Conservation (phyloP, 768 basidiomycete genomes). For the Mycena venus region DNA sequence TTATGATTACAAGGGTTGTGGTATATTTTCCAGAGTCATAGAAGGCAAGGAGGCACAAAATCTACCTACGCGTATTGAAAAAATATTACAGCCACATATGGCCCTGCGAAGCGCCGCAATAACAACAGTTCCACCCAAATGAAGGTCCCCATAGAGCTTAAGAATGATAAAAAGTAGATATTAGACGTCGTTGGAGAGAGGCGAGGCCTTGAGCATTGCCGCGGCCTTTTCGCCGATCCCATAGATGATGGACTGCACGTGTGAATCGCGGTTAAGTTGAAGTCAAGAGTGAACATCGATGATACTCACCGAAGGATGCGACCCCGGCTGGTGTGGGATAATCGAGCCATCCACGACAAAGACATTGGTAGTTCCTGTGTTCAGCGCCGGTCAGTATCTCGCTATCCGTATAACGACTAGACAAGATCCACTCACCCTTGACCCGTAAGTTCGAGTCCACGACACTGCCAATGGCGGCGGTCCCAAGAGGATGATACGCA, state of each 20-base stretch:
- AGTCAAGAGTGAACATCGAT: not conserved
- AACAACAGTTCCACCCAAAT: too few species aligned
- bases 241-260: not conserved
- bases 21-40: too few species aligned
- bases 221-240: slow-evolving; percentile 8
- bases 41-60: too few species aligned
- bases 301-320: not conserved
- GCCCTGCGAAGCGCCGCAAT: too few species aligned
- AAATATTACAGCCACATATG: too few species aligned
- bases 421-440: not conserved
- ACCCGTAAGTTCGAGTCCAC: not conserved
- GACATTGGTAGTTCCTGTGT: slow-evolving; percentile 4
- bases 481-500: slow-evolving; percentile 5
- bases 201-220: not conserved
- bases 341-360: slow-evolving; percentile 9
- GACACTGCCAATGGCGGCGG: slow-evolving; percentile 3
- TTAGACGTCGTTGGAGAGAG: not conserved
- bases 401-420: not conserved
- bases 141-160: too few species aligned
- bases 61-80: too few species aligned
- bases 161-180: too few species aligned
- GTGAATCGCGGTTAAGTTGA: not conserved
- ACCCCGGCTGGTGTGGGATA: not conserved
- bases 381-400: not conserved
- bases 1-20: too few species aligned